These are phyloP conservation scores for Nitzschia palea DNA, from an alignment of 108 stramenopile genomes.

Conservation along the genomic window DNA sequence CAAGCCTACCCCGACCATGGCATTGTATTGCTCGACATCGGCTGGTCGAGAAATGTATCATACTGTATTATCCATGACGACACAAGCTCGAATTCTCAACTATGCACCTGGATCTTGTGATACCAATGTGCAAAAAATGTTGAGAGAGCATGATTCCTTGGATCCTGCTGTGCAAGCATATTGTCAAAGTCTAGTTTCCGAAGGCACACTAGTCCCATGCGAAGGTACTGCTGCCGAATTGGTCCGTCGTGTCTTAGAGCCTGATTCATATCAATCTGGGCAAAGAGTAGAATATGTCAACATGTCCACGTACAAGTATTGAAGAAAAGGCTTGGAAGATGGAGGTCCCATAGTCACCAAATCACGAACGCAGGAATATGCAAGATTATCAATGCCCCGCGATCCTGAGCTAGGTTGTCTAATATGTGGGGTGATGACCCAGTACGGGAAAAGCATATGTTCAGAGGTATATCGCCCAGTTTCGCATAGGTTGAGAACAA, in stretches of 20 bases:
- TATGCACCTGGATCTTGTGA: constrained; percentile 65
- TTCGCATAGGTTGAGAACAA: too few relatives aligned
- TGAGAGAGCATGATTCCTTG: constrained; percentile 33
- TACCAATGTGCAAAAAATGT: constrained; percentile 46
- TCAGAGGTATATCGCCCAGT: too few relatives aligned
- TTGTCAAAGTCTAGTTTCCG: constrained; percentile 10
- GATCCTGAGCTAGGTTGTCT: too few relatives aligned
- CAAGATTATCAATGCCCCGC: too few relatives aligned
- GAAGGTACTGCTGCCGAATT: constrained; percentile 50
- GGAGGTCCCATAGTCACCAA: too few relatives aligned
- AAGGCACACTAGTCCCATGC: constrained; percentile 26
- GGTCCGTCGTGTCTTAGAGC: constrained; percentile 20
- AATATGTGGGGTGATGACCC: too few relatives aligned
- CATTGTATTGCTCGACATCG: constrained; percentile 56
- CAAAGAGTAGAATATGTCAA: constrained; percentile 10
- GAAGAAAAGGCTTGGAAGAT: too few relatives aligned
- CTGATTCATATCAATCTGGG: constrained; percentile 1
- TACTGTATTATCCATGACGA: constrained; percentile 40
- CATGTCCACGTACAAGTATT: constrained; percentile 4
- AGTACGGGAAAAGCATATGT: too few relatives aligned
- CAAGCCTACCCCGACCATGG: constrained; percentile 58
- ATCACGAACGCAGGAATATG: too few relatives aligned
- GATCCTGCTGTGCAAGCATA: constrained; percentile 34
- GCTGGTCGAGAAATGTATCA: constrained; percentile 70
- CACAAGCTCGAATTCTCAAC: constrained; percentile 44